Percentiles rank a stretch among this genome's conserved stretches.
These are phyloP conservation scores for Fusarium xyrophilum DNA, from an alignment of 2,329 filamentous ascomycete species.

Conservation along the genomic window DNA sequence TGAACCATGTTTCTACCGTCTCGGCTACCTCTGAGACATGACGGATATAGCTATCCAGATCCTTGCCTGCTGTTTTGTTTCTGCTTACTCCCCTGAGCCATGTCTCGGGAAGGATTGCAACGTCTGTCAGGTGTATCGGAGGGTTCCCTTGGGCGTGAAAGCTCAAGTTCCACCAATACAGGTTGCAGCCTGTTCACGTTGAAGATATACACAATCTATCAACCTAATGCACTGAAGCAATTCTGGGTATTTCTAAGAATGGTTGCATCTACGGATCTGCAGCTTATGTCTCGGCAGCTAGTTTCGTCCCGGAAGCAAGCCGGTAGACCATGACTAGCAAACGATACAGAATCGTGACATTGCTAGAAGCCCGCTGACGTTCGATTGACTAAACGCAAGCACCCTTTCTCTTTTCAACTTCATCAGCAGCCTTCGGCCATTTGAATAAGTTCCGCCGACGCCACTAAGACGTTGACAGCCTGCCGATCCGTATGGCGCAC, in stretches of 20 bases:
- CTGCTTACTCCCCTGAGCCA: slow-evolving; percentile 1
- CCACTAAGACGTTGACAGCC: slow-evolving; percentile 6
- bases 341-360: slow-evolving; percentile 5
- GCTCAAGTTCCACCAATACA: slow-evolving; percentile 18
- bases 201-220: slow-evolving; percentile 12
- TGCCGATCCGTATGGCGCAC: slow-evolving; percentile 10
- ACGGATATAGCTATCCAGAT: slow-evolving; percentile 14
- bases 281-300: slow-evolving; percentile 14
- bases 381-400: slow-evolving; percentile 1
- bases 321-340: not conserved
- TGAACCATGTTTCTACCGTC: slow-evolving; percentile 22
- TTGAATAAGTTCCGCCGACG: slow-evolving; percentile 30
- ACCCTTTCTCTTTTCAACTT: not conserved
- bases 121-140: not conserved
- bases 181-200: not conserved
- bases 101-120: slow-evolving; percentile 34
- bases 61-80: slow-evolving; percentile 17
- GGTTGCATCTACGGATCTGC: slow-evolving; percentile 4
- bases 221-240: not conserved
- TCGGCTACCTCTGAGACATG: slow-evolving; percentile 29
- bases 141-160: not conserved
- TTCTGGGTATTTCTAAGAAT: slow-evolving; percentile 18
- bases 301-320: slow-evolving; percentile 6
- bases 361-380: slow-evolving; percentile 20
- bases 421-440: slow-evolving; percentile 18